Base-by-base conservation (phyloP, 2,329 filamentous ascomycete species). In the Tolypocladium ophioglossoides region DNA sequence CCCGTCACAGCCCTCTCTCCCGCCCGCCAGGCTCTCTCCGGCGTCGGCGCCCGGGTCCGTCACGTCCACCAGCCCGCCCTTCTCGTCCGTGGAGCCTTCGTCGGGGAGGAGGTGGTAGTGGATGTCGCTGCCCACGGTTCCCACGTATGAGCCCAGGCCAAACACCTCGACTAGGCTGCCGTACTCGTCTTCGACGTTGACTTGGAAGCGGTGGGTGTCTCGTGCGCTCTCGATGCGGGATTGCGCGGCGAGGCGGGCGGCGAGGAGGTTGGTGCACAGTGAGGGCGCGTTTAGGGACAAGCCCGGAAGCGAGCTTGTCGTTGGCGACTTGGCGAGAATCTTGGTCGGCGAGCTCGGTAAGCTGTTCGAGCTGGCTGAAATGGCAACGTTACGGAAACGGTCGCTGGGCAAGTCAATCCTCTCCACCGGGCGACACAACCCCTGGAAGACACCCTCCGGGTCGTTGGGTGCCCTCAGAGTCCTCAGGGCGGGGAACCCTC, bases 391-490 rank as follows among this genome's bases (percentile, higher is more conserved):
- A 22, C 70, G 71, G 63, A 75, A 77, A 24, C 74, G 74, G 57
- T 83, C 78, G 11, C 68, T 69, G 1, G 77, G 73, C 24, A 78
- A 70, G 41, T 82, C 76, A 22, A 80, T 72, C 34, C 75, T 74
- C 34, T 79, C 78, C 4, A 77, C 71, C 0, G 86, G 86, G 46
- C 77, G 78, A 66, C 87, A 91, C 1, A 90, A 75, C 1, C 74
- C 70, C 68, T 91, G 87, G 57, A 91, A 82, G 9, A 80, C 61
- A 30, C 86, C 87, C 6, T 87, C 79, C 1, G 85, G 79, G 59
- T 91, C 87, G 55, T 82, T 82, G 1, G 86, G 87, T 0, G 82
- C 75, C 53, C 87, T 80, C 20, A 91, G 69, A 1, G 65, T 71
- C 11, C 71, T 73, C 11, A 91, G 74, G 0, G 70, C 66, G 0